Evolutionary conservation across 805 yeast genomes (phyloP).

Genomic region (Lipomyces sp.): DNA sequence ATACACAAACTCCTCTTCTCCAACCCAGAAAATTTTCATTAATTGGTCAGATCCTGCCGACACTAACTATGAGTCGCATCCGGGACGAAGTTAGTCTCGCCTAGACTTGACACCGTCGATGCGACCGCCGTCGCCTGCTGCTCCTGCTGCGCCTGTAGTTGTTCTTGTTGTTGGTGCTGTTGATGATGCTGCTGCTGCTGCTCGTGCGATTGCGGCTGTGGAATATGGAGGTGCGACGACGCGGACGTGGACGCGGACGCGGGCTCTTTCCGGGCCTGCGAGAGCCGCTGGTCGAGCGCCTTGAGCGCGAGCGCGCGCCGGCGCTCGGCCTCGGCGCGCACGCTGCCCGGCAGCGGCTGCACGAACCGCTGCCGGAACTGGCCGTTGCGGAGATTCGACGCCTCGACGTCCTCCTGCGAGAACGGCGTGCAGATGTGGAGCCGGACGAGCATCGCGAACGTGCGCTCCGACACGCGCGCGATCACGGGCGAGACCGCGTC

Average conservation of each 20-base stretch:
- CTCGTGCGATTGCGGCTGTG: background rate
- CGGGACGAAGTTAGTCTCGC: background rate
- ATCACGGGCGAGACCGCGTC: slow-evolving; percentile 42
- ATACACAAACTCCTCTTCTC: too few relatives aligned
- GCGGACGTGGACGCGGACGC: too few relatives aligned
- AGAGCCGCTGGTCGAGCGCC: slow-evolving; percentile 36
- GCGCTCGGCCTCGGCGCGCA: slow-evolving; percentile 39
- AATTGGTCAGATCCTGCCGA: too few relatives aligned
- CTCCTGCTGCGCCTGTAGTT: background rate
- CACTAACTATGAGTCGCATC: too few relatives aligned
- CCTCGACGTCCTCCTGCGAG: slow-evolving; percentile 26
- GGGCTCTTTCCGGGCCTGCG: slow-evolving; percentile 23
- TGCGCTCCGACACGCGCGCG: slow-evolving; percentile 10
- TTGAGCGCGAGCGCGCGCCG: slow-evolving; percentile 38
- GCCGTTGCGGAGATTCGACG: slow-evolving; percentile 23
- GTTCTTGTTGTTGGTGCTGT: background rate
- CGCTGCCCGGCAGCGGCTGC: slow-evolving; percentile 30
- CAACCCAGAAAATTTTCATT: too few relatives aligned
- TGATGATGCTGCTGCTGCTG: background rate
- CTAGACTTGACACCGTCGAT: background rate
- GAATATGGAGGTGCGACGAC: background rate
- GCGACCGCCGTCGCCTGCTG: slow-evolving; percentile 3
- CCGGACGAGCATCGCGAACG: slow-evolving; percentile 12
- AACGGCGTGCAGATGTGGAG: slow-evolving; percentile 26
- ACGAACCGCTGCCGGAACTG: slow-evolving; percentile 27